A percentile compares a stretch with the other conserved stretches of the same genome.
Conservation (phyloP, 441 rosid genomes). For the Pelargonium australe region DNA sequence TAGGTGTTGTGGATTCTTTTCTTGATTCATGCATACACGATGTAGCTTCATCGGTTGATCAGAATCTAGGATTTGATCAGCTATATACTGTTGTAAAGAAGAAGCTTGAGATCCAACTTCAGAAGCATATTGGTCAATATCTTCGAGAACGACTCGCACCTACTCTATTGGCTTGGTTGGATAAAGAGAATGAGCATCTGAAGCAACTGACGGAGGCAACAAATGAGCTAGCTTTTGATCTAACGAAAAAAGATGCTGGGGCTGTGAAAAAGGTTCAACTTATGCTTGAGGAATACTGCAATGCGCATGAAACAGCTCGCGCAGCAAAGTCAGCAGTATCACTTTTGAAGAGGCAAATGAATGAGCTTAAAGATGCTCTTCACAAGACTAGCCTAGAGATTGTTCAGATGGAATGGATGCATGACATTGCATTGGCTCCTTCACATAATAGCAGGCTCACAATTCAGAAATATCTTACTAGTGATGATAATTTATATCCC, state of each 20-base stretch:
- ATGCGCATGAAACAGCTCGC: slow-evolving; percentile 81
- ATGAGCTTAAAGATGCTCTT: slow-evolving; percentile 69
- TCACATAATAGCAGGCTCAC: slow-evolving; percentile 54
- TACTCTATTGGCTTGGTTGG: slow-evolving; percentile 58
- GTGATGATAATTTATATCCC: slow-evolving; percentile 50
- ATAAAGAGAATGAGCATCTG: slow-evolving; percentile 55
- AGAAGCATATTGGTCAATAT: slow-evolving; percentile 58
- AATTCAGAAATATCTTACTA: slow-evolving; percentile 53
- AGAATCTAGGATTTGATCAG: slow-evolving; percentile 87
- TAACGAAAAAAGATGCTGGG: slow-evolving; percentile 40
- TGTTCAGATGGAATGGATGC: slow-evolving; percentile 94
- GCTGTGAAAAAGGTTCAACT: slow-evolving; percentile 56
- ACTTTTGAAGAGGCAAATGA: slow-evolving; percentile 65
- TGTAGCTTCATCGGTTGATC: slow-evolving; percentile 66
- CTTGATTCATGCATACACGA: slow-evolving; percentile 88
- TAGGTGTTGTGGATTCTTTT: slow-evolving; percentile 69
- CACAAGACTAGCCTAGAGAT: slow-evolving; percentile 71
- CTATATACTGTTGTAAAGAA: slow-evolving; percentile 68
- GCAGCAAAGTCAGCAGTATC: slow-evolving; percentile 82
- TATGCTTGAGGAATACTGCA: slow-evolving; percentile 91
- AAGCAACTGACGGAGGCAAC: slow-evolving; percentile 44
- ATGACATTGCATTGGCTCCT: slow-evolving; percentile 51
- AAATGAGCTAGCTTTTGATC: slow-evolving; percentile 40
- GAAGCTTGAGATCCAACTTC: slow-evolving; percentile 78
- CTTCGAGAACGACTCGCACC: slow-evolving; percentile 63